Evolutionary conservation across 2,329 filamentous ascomycete species (phyloP).

Genomic region (Aotearoamyces nothofagi): DNA sequence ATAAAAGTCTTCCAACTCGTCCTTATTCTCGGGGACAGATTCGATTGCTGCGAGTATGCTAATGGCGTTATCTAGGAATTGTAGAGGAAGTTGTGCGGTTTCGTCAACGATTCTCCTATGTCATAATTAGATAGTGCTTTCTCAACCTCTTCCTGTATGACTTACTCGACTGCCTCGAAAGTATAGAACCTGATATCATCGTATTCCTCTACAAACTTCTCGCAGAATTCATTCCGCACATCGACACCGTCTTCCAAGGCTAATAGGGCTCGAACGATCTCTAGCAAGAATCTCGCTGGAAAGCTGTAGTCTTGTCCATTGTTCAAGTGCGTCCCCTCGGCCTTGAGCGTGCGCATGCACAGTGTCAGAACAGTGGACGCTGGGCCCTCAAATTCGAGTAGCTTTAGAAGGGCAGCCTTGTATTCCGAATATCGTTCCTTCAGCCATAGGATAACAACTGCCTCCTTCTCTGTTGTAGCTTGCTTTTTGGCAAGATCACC

Average conservation of each 20-base stretch:
- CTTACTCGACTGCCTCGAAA: constrained; percentile 58
- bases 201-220: constrained; percentile 64
- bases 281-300: constrained; percentile 48
- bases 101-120: too few relatives aligned
- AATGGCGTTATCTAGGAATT: constrained; percentile 34
- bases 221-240: constrained; percentile 56
- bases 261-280: constrained; percentile 48
- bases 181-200: constrained; percentile 79
- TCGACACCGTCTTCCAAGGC: constrained; percentile 37
- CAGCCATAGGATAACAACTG: constrained; percentile 63
- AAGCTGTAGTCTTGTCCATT: constrained; percentile 53
- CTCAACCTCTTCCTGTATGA: too few relatives aligned
- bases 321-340: constrained; percentile 50
- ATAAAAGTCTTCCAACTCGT: constrained; percentile 57
- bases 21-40: constrained; percentile 49
- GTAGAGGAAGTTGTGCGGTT: neutral
- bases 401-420: constrained; percentile 40
- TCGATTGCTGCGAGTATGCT: constrained; percentile 52
- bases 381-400: constrained; percentile 46
- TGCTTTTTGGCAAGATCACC: constrained; percentile 54
- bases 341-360: constrained; percentile 72
- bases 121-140: too few relatives aligned
- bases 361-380: constrained; percentile 61
- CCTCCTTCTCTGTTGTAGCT: constrained; percentile 55
- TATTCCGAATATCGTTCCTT: constrained; percentile 61